Conservation (phyloP, 371 early-diverging fungal species). For the Thermomucor indicae-seudaticae region DNA sequence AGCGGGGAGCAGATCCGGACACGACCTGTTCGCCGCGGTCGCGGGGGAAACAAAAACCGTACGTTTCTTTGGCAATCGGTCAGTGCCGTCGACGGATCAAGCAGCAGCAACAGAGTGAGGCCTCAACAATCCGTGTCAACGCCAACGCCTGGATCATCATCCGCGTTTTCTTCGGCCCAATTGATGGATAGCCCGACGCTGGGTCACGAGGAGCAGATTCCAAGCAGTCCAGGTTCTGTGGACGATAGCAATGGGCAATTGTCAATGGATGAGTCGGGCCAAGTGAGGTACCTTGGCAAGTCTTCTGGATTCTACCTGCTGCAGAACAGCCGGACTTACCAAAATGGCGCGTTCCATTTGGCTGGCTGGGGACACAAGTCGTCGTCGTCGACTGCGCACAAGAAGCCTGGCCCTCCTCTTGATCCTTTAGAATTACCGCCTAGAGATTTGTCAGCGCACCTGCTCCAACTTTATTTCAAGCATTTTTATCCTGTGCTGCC, state of each 20-base stretch:
- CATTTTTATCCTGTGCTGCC: slow-evolving; percentile 54
- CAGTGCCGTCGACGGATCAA: neutral
- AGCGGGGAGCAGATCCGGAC: slow-evolving; percentile 42
- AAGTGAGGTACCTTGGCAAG: slow-evolving; percentile 40
- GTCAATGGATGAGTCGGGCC: slow-evolving; percentile 46
- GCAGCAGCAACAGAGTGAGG: slow-evolving; percentile 2
- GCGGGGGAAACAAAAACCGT: slow-evolving; percentile 18
- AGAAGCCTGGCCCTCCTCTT: slow-evolving; percentile 2
- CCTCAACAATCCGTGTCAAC: neutral
- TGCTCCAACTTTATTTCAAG: slow-evolving; percentile 49
- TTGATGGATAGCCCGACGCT: slow-evolving; percentile 6
- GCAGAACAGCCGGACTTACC: slow-evolving; percentile 39
- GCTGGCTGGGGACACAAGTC: slow-evolving; percentile 23
- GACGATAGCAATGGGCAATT: slow-evolving; percentile 35
- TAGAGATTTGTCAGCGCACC: slow-evolving; percentile 48
- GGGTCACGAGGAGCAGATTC: neutral
- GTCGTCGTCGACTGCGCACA: slow-evolving; percentile 1
- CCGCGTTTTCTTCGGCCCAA: neutral
- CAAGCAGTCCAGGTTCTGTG: slow-evolving; percentile 16
- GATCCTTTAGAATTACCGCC: slow-evolving; percentile 41
- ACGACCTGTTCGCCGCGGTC: slow-evolving; percentile 31
- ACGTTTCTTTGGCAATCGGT: slow-evolving; percentile 12
- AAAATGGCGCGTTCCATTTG: slow-evolving; percentile 42
- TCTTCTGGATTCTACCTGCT: slow-evolving; percentile 44
- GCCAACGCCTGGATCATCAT: neutral